Evolutionary conservation across 1,139 yeast genomes (phyloP).

Genomic region (Hansenula sp.): DNA sequence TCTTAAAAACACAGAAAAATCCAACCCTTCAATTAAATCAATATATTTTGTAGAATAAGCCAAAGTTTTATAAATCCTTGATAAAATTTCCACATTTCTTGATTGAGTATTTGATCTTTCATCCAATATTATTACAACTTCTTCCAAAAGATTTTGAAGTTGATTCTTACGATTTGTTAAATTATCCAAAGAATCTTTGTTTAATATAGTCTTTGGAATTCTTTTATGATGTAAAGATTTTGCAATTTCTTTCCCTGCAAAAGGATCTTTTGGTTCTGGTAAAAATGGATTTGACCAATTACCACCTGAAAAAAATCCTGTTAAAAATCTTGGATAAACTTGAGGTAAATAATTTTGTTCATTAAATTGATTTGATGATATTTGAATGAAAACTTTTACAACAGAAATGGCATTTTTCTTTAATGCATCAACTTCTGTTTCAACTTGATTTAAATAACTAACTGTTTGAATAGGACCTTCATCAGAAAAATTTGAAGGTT

Average conservation of each 20-base stretch:
- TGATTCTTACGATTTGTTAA: conserved; percentile 35
- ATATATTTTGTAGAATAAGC: conserved; percentile 45
- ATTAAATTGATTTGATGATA: conserved; percentile 19
- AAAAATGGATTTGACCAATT: conserved; percentile 71
- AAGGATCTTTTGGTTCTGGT: conserved; percentile 29
- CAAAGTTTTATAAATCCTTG: conserved; percentile 49
- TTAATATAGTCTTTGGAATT: conserved; percentile 42
- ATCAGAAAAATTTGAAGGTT: neutral
- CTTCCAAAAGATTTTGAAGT: conserved; percentile 35
- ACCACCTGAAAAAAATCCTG: conserved; percentile 66
- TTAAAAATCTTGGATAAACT: conserved; percentile 61
- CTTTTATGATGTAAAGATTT: conserved; percentile 20
- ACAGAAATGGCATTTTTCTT: conserved; percentile 17
- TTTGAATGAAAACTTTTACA: conserved; percentile 21
- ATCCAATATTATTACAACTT: conserved; percentile 37
- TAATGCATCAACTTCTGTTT: conserved; percentile 15
- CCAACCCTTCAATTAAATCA: conserved; percentile 56
- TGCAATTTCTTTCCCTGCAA: conserved; percentile 20
- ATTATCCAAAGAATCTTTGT: conserved; percentile 40
- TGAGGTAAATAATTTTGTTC: conserved; percentile 47
- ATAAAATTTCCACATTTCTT: conserved; percentile 48
- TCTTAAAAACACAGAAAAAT: conserved; percentile 38
- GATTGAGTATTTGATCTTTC: conserved; percentile 31
- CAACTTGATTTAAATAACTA: conserved; percentile 16
- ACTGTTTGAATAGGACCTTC: conserved; percentile 2